A percentile compares a stretch with the other conserved stretches of the same genome.
These are phyloP conservation scores for Naegleria fowleri DNA, from an alignment of 208 protist genomes.

Conservation along the genomic window DNA sequence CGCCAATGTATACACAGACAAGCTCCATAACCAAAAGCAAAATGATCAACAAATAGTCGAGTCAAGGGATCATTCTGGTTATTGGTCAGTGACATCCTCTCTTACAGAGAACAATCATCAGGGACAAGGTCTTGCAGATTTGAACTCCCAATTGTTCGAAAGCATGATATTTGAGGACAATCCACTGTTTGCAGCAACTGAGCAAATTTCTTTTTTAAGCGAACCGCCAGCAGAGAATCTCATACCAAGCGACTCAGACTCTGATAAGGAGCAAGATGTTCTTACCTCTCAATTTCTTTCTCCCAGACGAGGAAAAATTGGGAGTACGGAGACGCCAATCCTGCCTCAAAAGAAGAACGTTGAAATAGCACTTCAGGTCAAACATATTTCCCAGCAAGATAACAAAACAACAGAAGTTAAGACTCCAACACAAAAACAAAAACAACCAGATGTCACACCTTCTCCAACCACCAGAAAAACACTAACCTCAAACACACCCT, in stretches of 20 bases:
- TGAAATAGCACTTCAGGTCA: too few relatives aligned
- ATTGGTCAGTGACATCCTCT: neutral
- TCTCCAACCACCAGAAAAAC: too few relatives aligned
- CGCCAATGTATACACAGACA: too few relatives aligned
- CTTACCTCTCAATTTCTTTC: neutral
- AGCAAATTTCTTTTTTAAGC: too few relatives aligned
- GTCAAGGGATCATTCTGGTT: neutral
- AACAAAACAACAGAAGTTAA: neutral
- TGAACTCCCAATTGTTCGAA: neutral
- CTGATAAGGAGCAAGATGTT: neutral
- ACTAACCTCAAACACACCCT: neutral
- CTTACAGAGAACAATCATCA: neutral
- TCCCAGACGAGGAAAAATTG: too few relatives aligned
- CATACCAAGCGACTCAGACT: neutral
- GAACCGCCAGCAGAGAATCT: neutral
- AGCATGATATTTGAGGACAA: neutral
- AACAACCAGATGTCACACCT: too few relatives aligned
- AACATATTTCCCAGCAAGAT: too few relatives aligned
- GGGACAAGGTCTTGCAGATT: neutral
- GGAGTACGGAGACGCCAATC: too few relatives aligned
- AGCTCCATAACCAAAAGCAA: too few relatives aligned
- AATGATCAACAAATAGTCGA: too few relatives aligned
- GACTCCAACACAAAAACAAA: neutral
- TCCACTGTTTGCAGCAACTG: too few relatives aligned
- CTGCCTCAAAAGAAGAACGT: neutral